Percentiles rank a stretch among this genome's conserved stretches.
Evolutionary conservation across 345 rosid genomes (phyloP).

Genomic region (Lepidium sativum): DNA sequence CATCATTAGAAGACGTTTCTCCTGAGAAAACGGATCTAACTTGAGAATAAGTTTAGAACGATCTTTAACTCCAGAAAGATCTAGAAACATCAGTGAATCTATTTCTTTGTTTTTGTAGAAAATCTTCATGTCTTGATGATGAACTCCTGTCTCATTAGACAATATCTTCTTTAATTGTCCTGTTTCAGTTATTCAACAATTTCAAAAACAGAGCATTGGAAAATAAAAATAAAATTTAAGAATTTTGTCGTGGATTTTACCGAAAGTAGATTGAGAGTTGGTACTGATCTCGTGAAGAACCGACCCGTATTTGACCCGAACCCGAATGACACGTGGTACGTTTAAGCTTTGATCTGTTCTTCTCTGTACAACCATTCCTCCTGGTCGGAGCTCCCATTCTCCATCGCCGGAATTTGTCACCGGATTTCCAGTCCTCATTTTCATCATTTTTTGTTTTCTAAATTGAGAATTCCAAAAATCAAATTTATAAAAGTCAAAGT

Average conservation of each 20-base stretch:
- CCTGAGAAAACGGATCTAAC: conserved; percentile 75
- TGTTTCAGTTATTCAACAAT: conserved; percentile 5
- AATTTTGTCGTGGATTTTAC: conserved; percentile 23
- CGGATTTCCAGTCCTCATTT: background rate
- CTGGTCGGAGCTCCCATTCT: conserved; percentile 53
- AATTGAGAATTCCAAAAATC: background rate
- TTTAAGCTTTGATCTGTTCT: conserved; percentile 47
- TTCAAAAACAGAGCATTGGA: background rate
- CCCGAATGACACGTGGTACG: conserved; percentile 63
- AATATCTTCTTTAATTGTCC: conserved; percentile 91
- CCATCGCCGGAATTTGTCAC: conserved; percentile 22
- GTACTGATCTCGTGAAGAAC: conserved; percentile 64
- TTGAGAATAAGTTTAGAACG: conserved; percentile 70
- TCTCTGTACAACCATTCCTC: conserved; percentile 95
- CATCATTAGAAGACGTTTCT: conserved; percentile 64
- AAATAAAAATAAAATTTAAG: background rate
- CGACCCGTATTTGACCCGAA: conserved; percentile 81
- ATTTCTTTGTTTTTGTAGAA: conserved; percentile 83
- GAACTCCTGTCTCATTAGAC: conserved; percentile 59
- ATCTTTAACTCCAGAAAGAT: conserved; percentile 75
- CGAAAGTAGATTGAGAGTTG: conserved; percentile 79
- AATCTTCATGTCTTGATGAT: conserved; percentile 83
- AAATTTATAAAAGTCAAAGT: background rate
- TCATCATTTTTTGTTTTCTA: conserved; percentile 9
- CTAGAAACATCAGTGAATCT: conserved; percentile 82